These are phyloP conservation scores for Annona squamosa DNA, from an alignment of 164 flowering plant species.

Conservation along the genomic window DNA sequence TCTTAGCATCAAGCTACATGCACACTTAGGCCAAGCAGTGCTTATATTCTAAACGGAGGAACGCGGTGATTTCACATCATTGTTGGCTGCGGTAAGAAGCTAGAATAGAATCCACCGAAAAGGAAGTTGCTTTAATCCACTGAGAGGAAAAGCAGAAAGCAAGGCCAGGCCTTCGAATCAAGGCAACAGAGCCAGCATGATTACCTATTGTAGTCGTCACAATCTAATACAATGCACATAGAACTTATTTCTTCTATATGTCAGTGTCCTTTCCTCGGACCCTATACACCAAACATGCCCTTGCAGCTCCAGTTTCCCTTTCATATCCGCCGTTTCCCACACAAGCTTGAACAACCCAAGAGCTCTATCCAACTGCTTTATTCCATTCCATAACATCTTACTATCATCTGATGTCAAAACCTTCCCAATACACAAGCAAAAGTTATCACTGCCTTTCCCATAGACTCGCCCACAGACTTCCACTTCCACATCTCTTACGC, in stretches of 20 bases:
- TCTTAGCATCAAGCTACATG: no score
- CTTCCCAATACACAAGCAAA: constrained; percentile 60
- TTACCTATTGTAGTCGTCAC: constrained; percentile 12
- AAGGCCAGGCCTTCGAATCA: not conserved
- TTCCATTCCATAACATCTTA: constrained; percentile 45
- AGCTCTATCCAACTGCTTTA: constrained; percentile 71
- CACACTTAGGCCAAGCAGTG: no score
- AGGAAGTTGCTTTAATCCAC: no score
- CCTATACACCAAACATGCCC: constrained; percentile 85
- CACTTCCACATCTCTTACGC: constrained; percentile 52
- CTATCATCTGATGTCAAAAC: constrained; percentile 62
- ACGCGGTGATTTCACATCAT: no score
- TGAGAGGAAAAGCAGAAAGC: no score
- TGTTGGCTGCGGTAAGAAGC: no score
- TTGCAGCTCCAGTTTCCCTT: constrained; percentile 55
- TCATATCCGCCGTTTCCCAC: constrained; percentile 65
- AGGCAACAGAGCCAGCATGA: not conserved
- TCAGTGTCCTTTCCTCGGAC: constrained; percentile 38
- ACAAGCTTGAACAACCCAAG: constrained; percentile 65
- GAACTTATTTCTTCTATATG: constrained; percentile 52
- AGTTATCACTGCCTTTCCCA: constrained; percentile 14
- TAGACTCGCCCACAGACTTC: constrained; percentile 63
- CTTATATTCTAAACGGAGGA: no score
- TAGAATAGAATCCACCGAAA: no score
- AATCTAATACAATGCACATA: constrained; percentile 49